Percentiles rank a stretch among this genome's conserved stretches.
Evolutionary conservation across 345 rosid species (phyloP).

Genomic region (Heritiera fomes): DNA sequence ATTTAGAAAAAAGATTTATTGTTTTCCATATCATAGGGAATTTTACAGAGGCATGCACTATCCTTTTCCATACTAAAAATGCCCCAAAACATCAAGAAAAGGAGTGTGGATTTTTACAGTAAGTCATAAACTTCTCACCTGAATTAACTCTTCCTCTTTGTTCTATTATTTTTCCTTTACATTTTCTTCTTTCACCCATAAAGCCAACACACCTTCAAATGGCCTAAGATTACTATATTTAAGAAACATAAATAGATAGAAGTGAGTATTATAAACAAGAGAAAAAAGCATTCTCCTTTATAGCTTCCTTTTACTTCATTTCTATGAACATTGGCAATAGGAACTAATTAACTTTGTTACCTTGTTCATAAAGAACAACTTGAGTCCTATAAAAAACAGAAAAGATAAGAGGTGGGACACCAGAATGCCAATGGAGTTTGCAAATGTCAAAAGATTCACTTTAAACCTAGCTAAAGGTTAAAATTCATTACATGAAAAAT

Average conservation of each 20-base stretch:
- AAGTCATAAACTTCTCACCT: slow-evolving; percentile 24
- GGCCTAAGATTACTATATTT: not conserved
- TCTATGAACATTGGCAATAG: not conserved
- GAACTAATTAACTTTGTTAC: slow-evolving; percentile 5
- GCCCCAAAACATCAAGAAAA: slow-evolving; percentile 3
- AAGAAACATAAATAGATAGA: not conserved
- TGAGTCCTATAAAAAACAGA: not conserved
- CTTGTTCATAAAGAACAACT: slow-evolving; percentile 15
- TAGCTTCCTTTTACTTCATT: not conserved
- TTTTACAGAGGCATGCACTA: not conserved
- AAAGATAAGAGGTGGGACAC: slow-evolving; percentile 18
- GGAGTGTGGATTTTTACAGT: slow-evolving; percentile 9
- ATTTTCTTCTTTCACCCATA: slow-evolving; percentile 18
- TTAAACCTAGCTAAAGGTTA: not conserved
- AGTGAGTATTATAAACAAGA: not conserved
- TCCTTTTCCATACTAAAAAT: slow-evolving; percentile 18
- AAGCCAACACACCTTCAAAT: slow-evolving; percentile 10
- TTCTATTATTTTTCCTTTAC: not conserved
- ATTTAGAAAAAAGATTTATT: not conserved
- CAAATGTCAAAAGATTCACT: slow-evolving; percentile 11
- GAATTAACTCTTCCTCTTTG: slow-evolving; percentile 27
- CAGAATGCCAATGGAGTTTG: not conserved
- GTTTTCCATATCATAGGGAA: not conserved
- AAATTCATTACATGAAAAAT: not conserved
- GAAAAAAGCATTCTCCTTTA: not conserved